Conservation (phyloP, 2,329 filamentous ascomycete species). For the Claviceps pazoutovae region DNA sequence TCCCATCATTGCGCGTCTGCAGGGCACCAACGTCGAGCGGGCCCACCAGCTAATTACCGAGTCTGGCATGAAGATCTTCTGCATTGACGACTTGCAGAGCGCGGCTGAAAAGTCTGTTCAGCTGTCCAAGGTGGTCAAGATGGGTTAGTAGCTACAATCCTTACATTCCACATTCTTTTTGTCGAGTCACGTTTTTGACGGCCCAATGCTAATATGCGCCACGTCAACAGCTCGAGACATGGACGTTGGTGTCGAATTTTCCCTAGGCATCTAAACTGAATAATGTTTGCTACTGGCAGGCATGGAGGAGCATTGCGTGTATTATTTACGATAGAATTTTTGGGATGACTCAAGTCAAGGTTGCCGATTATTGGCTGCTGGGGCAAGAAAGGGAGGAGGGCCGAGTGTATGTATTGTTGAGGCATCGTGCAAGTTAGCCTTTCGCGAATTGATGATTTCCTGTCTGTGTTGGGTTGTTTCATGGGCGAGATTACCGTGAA, state of each 20-base stretch:
- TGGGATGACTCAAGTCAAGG: not conserved
- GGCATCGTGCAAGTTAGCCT: slow-evolving; percentile 4
- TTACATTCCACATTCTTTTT: not conserved
- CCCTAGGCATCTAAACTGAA: slow-evolving; percentile 63
- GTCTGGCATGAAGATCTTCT: slow-evolving; percentile 98
- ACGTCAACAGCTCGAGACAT: slow-evolving; percentile 66
- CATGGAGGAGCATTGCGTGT: slow-evolving; percentile 11
- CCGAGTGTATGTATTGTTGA: slow-evolving; percentile 4
- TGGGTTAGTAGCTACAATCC: slow-evolving; percentile 47
- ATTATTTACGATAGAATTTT: slow-evolving; percentile 11
- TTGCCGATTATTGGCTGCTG: not conserved
- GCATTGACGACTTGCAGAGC: slow-evolving; percentile 92
- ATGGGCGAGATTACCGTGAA: too few relatives aligned
- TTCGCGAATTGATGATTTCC: not conserved
- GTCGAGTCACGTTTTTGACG: not conserved
- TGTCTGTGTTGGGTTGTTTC: not conserved
- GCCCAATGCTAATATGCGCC: slow-evolving; percentile 9
- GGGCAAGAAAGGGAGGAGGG: not conserved
- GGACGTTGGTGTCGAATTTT: slow-evolving; percentile 92
- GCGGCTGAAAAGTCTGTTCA: slow-evolving; percentile 97
- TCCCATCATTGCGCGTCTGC: slow-evolving; percentile 90
- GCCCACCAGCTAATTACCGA: slow-evolving; percentile 91
- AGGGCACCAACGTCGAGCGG: slow-evolving; percentile 96
- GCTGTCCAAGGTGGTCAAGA: slow-evolving; percentile 98
- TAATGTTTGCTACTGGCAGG: slow-evolving; percentile 1